Evolutionary conservation across 495 filamentous ascomycete species (phyloP).

Genomic region (Neurospora cerealis): DNA sequence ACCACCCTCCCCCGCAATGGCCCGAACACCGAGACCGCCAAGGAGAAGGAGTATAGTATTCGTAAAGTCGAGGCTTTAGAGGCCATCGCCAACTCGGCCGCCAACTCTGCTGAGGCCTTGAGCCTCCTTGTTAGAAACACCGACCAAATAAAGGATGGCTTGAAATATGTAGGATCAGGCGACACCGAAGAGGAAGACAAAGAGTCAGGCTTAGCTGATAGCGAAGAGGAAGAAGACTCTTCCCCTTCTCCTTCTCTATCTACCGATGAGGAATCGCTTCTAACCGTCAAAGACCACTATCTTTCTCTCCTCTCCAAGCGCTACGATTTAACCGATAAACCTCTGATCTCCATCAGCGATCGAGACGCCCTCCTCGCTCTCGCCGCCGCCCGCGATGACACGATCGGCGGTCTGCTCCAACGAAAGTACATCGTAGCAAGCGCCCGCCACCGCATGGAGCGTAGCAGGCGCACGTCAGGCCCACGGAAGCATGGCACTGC

Average conservation of each 20-base stretch:
- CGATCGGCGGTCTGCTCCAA: background rate
- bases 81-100: background rate
- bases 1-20: background rate
- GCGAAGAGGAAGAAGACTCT: background rate
- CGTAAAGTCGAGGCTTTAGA: background rate
- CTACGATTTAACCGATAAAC: background rate
- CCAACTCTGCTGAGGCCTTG: background rate
- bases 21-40: background rate
- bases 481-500: no score
- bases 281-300: background rate
- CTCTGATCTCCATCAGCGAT: background rate
- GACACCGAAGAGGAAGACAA: background rate
- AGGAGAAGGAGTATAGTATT: background rate
- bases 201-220: background rate
- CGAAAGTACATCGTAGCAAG: background rate
- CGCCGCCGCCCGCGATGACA: background rate
- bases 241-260: background rate
- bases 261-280: background rate
- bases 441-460: background rate
- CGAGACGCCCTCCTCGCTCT: background rate
- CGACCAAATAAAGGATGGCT: background rate
- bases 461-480: background rate
- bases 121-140: background rate
- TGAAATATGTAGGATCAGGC: background rate
- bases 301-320: background rate